A percentile compares a stretch with the other conserved stretches of the same genome.
These are phyloP conservation scores for Emmonsiellopsis sp. DNA, from an alignment of 2,329 filamentous ascomycete genomes.

Conservation along the genomic window DNA sequence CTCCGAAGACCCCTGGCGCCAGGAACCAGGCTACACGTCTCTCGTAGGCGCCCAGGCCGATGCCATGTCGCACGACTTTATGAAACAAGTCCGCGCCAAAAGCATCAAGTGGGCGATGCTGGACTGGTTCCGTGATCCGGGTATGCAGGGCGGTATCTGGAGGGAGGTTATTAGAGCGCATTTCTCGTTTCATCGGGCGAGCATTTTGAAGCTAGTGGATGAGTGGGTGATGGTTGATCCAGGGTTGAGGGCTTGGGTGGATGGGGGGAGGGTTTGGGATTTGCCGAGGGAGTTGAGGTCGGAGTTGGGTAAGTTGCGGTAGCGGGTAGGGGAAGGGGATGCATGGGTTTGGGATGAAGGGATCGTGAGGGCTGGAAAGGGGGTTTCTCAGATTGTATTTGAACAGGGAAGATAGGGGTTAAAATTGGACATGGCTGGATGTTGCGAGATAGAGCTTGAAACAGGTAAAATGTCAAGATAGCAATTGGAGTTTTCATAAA, in stretches of 20 bases:
- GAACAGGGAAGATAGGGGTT: too few species aligned
- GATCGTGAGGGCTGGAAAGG: too few species aligned
- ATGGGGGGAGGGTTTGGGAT: background rate
- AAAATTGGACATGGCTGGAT: too few species aligned
- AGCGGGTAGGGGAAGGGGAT: background rate
- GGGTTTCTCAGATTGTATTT: too few species aligned
- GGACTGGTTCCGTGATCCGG: constrained; percentile 8
- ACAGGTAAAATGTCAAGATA: too few species aligned
- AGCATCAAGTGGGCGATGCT: constrained; percentile 11
- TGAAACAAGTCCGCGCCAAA: constrained; percentile 11
- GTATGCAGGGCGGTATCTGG: constrained; percentile 13
- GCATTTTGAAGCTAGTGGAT: constrained; percentile 18
- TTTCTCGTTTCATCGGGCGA: constrained; percentile 10
- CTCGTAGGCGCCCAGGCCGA: constrained; percentile 5
- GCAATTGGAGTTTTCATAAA: too few species aligned
- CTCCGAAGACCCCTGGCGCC: constrained; percentile 44
- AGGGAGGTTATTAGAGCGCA: constrained; percentile 10
- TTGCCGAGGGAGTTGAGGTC: background rate
- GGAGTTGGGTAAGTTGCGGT: background rate
- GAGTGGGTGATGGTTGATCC: constrained; percentile 38
- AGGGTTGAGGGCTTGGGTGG: background rate
- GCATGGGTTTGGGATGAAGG: background rate
- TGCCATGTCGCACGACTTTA: constrained; percentile 20
- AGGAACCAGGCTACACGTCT: constrained; percentile 40
- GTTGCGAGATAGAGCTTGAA: too few species aligned